phyloP scores from a whole-genome alignment of 768 basidiomycete species.

The Panaeolus cyanescens region DNA sequence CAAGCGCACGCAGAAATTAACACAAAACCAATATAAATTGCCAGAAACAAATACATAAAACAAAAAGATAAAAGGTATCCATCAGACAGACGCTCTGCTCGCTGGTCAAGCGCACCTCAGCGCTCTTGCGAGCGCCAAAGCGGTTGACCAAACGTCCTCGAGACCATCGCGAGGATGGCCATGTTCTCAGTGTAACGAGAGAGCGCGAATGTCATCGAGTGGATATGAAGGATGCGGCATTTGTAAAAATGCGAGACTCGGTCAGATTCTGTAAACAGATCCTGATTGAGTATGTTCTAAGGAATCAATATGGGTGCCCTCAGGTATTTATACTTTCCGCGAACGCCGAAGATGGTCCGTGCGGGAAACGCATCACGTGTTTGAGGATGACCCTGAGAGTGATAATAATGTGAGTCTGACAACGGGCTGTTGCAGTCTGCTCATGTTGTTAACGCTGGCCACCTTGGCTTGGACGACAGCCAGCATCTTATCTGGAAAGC shows the following conservation, averaged over 20 bases:
- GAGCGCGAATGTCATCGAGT: constrained; percentile 68
- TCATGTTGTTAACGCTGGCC: no score
- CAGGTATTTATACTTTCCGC: constrained; percentile 25
- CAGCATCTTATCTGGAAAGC: no score
- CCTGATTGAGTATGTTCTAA: constrained; percentile 81
- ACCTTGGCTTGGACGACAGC: no score
- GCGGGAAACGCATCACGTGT: constrained; percentile 13
- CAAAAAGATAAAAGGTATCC: constrained; percentile 35
- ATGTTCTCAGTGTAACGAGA: constrained; percentile 73
- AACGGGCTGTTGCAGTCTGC: no score
- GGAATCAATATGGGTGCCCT: constrained; percentile 28
- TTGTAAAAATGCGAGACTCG: constrained; percentile 81
- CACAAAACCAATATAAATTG: neutral
- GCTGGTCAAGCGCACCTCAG: constrained; percentile 38
- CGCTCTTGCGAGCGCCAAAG: constrained; percentile 25
- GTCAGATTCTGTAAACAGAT: constrained; percentile 84
- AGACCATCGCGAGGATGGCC: constrained; percentile 37
- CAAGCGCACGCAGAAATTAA: neutral
- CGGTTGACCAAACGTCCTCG: constrained; percentile 64
- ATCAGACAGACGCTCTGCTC: constrained; percentile 66
- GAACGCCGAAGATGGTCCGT: constrained; percentile 24
- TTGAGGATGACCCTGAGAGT: neutral
- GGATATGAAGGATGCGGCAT: constrained; percentile 74
- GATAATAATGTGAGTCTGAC: no score
- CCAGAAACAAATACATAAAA: neutral